Conservation (phyloP, 805 yeast species). For the Starmera quercuum region DNA sequence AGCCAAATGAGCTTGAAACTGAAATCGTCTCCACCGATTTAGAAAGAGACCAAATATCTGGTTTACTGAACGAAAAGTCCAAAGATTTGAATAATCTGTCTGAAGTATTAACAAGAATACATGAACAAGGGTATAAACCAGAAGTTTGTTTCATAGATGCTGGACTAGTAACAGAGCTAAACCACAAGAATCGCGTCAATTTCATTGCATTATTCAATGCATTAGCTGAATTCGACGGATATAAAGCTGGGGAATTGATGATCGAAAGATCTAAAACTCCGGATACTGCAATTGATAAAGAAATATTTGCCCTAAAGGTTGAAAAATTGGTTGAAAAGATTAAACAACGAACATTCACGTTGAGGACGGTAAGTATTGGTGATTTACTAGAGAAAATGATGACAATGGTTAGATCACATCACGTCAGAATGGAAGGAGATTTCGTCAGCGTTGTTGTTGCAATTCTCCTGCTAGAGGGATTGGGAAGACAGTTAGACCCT, state of each 20-base stretch:
- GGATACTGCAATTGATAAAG: slow-evolving; percentile 78
- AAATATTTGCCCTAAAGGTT: slow-evolving; percentile 80
- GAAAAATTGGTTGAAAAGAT: slow-evolving; percentile 76
- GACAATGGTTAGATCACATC: slow-evolving; percentile 87
- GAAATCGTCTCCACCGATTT: slow-evolving; percentile 16
- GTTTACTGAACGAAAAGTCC: slow-evolving; percentile 9
- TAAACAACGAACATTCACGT: slow-evolving; percentile 80
- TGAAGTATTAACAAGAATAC: slow-evolving; percentile 34
- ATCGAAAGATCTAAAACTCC: slow-evolving; percentile 93
- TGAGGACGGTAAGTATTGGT: slow-evolving; percentile 89
- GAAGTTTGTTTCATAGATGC: slow-evolving; percentile 89
- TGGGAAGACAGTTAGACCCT: slow-evolving; percentile 92
- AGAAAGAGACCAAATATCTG: slow-evolving; percentile 17
- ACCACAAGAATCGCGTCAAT: slow-evolving; percentile 67
- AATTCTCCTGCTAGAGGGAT: slow-evolving; percentile 83
- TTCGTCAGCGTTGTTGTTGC: slow-evolving; percentile 95
- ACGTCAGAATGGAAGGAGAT: slow-evolving; percentile 96
- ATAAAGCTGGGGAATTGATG: slow-evolving; percentile 91
- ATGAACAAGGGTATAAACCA: slow-evolving; percentile 60
- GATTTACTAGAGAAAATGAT: slow-evolving; percentile 83
- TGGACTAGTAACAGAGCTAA: slow-evolving; percentile 87
- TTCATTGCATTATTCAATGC: slow-evolving; percentile 87
- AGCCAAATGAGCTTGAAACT: slow-evolving; percentile 28
- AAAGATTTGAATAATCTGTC: slow-evolving; percentile 35
- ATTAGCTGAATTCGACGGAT: slow-evolving; percentile 87